A percentile compares a stretch with the other conserved stretches of the same genome.
These are phyloP conservation scores for Amniculicola lignicola DNA, from an alignment of 495 filamentous ascomycete genomes.

Conservation along the genomic window DNA sequence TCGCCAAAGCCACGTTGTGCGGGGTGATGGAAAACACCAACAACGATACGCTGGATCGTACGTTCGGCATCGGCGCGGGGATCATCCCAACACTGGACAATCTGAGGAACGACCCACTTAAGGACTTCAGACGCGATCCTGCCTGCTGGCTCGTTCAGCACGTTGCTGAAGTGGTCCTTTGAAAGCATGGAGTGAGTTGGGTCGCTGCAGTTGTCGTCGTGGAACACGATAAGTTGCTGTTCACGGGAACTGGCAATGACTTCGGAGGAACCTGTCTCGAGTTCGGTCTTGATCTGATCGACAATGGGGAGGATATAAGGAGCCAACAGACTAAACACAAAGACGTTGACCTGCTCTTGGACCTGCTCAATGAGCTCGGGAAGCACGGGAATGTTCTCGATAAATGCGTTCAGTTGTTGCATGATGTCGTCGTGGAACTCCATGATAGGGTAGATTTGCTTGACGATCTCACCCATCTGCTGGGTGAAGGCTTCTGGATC, in stretches of 20 bases:
- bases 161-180: conserved; percentile 79
- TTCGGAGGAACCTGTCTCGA: conserved; percentile 77
- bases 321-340: conserved; percentile 81
- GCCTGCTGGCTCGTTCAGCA: conserved; percentile 85
- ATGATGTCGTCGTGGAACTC: conserved; percentile 86
- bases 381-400: conserved; percentile 76
- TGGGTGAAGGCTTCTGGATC: conserved; percentile 72
- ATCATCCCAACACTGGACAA: conserved; percentile 84
- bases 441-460: conserved; percentile 78
- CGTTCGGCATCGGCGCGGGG: conserved; percentile 63
- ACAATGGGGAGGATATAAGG: conserved; percentile 84
- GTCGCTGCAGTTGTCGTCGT: conserved; percentile 69
- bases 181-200: conserved; percentile 95
- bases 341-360: conserved; percentile 67
- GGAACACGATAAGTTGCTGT: conserved; percentile 79
- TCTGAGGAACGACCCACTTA: conserved; percentile 77
- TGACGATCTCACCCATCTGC: conserved; percentile 62
- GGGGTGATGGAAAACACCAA: conserved; percentile 84
- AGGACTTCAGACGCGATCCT: conserved; percentile 73
- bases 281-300: conserved; percentile 76
- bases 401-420: conserved; percentile 68
- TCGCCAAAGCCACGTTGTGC: conserved; percentile 65
- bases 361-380: conserved; percentile 75
- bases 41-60: conserved; percentile 68
- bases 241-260: conserved; percentile 76